phyloP scores from a whole-genome alignment of 805 yeast species.

The Suhomyces sp. region DNA sequence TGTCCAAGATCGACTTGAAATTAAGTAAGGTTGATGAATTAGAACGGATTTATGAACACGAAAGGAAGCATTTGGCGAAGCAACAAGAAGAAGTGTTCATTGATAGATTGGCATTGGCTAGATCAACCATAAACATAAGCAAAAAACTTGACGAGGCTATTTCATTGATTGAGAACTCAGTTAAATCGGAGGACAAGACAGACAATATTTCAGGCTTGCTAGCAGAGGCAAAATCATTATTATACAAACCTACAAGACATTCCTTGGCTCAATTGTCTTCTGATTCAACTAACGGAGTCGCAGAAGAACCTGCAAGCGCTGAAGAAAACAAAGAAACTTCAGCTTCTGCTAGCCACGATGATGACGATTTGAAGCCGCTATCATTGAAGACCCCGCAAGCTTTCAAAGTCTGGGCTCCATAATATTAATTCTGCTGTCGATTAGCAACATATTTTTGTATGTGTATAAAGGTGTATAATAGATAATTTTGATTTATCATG shows the following conservation, averaged over 20 bases:
- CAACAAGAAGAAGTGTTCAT: slow-evolving; percentile 66
- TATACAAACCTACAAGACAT: slow-evolving; percentile 33
- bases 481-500: not conserved
- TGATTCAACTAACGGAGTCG: slow-evolving; percentile 7
- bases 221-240: slow-evolving; percentile 29
- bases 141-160: slow-evolving; percentile 43
- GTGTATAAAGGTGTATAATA: not conserved
- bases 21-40: slow-evolving; percentile 54
- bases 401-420: slow-evolving; percentile 46
- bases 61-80: slow-evolving; percentile 54
- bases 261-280: slow-evolving; percentile 17
- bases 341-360: slow-evolving; percentile 8
- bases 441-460: not conserved
- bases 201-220: slow-evolving; percentile 18
- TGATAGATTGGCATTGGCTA: slow-evolving; percentile 65
- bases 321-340: slow-evolving; percentile 10
- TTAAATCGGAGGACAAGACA: slow-evolving; percentile 5
- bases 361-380: slow-evolving; percentile 28
- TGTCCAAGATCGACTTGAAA: slow-evolving; percentile 64
- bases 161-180: slow-evolving; percentile 9
- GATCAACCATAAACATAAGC: slow-evolving; percentile 51
- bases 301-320: slow-evolving; percentile 4
- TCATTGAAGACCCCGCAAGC: slow-evolving; percentile 41
- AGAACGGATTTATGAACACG: slow-evolving; percentile 64
- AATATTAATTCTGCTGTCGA: slow-evolving; percentile 2